phyloP scores from a whole-genome alignment of 345 rosid genomes.

The Salix purpurea region DNA sequence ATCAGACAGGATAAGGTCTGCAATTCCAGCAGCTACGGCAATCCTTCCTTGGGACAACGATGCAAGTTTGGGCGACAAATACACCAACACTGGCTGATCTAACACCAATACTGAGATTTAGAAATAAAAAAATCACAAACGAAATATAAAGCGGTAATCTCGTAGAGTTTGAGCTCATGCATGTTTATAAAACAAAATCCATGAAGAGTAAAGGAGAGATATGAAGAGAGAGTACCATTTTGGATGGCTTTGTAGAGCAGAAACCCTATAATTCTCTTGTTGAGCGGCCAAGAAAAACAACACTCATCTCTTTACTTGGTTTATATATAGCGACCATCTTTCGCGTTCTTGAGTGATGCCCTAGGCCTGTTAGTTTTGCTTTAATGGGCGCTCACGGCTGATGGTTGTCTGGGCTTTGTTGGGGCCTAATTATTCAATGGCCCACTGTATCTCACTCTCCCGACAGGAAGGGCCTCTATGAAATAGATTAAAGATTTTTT shows the following conservation, averaged over 20 bases:
- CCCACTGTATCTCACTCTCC: not conserved
- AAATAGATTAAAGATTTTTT: no score
- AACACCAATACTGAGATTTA: no score
- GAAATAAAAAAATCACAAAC: not conserved
- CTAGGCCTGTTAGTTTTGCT: not conserved
- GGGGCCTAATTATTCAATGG: not conserved
- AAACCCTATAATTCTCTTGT: constrained; percentile 3
- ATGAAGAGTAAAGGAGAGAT: not conserved
- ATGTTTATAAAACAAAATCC: not conserved
- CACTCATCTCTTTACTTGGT: no score
- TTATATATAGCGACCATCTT: not conserved
- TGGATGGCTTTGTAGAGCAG: not conserved
- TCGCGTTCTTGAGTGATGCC: not conserved
- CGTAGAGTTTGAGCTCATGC: not conserved
- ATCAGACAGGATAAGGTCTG: no score
- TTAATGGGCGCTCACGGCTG: not conserved
- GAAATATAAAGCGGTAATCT: not conserved
- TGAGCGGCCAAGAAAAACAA: not conserved
- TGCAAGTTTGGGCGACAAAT: no score
- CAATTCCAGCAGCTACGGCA: no score
- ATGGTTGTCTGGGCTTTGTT: not conserved
- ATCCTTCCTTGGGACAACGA: no score
- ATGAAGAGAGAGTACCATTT: constrained; percentile 14
- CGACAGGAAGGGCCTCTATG: no score
- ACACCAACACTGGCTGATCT: not conserved